A percentile compares a stretch with the other conserved stretches of the same genome.
Evolutionary conservation across 257 asterid species (phyloP).

Genomic region (Primulina huaijiensis): DNA sequence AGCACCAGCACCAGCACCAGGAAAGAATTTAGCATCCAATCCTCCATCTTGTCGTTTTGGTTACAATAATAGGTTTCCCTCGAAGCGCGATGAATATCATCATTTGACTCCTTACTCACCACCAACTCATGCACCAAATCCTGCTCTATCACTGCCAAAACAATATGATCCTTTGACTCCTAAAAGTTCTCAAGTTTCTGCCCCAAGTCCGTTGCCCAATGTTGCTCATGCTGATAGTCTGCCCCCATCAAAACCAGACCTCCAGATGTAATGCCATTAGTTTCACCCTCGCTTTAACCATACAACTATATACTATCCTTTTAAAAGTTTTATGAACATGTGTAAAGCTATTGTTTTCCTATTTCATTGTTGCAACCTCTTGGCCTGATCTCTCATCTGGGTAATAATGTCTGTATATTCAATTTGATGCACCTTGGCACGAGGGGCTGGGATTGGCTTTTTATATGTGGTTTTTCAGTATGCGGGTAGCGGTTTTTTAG

Average conservation of each 20-base stretch:
- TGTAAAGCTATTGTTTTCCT: background rate
- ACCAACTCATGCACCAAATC: conserved; percentile 49
- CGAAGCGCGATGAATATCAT: conserved; percentile 37
- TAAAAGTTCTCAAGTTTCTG: conserved; percentile 34
- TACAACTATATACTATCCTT: conserved; percentile 50
- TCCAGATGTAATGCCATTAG: conserved; percentile 44
- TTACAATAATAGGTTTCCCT: too few relatives aligned
- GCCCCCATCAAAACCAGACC: conserved; percentile 59
- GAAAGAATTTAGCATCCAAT: too few relatives aligned
- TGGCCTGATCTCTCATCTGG: background rate
- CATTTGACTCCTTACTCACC: conserved; percentile 46
- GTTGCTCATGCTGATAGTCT: conserved; percentile 43
- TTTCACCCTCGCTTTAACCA: conserved; percentile 61
- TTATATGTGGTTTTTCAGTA: too few relatives aligned
- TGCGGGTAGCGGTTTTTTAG: too few relatives aligned
- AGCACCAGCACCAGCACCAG: too few relatives aligned
- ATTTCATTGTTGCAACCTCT: background rate
- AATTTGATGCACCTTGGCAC: too few relatives aligned
- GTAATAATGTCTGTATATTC: too few relatives aligned
- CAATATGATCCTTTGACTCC: conserved; percentile 35
- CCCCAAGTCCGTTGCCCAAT: conserved; percentile 50
- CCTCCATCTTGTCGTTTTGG: too few relatives aligned
- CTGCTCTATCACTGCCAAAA: conserved; percentile 50
- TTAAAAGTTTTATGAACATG: background rate
- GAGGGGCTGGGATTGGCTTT: too few relatives aligned